A percentile compares a stretch with the other conserved stretches of the same genome.
Evolutionary conservation across 2,329 filamentous ascomycete species (phyloP).

Genomic region (Ambrosiella beaveri): DNA sequence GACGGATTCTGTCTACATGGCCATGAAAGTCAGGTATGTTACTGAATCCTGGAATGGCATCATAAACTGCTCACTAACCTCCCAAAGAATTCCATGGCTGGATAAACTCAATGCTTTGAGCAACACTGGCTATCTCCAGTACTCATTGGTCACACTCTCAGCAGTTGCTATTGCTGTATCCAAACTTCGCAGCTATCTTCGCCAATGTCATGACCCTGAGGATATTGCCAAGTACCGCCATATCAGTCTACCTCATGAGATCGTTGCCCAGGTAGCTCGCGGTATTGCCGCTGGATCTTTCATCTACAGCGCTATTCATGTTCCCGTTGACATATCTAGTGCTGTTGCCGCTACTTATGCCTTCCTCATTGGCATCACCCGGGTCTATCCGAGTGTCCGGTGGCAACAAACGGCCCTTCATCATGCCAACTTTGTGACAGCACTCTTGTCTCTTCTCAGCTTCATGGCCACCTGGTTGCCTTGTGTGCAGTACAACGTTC

Average conservation of each 20-base stretch:
- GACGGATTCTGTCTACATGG: too few species aligned
- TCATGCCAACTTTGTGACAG: constrained; percentile 30
- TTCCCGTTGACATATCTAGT: constrained; percentile 22
- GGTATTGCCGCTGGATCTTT: constrained; percentile 25
- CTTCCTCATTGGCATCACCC: constrained; percentile 26
- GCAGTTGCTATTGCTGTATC: neutral
- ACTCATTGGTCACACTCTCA: constrained; percentile 4
- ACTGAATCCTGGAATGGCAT: too few species aligned
- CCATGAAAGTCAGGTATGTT: too few species aligned
- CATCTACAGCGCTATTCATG: constrained; percentile 21
- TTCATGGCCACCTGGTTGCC: constrained; percentile 25
- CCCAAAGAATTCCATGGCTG: constrained; percentile 11
- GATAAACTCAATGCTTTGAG: neutral
- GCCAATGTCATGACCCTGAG: neutral
- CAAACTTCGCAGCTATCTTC: neutral
- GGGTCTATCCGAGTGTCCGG: constrained; percentile 26
- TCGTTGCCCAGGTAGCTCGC: constrained; percentile 25
- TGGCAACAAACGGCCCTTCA: constrained; percentile 21
- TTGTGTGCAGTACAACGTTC: constrained; percentile 23
- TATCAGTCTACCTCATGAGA: constrained; percentile 20
- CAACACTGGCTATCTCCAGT: constrained; percentile 6
- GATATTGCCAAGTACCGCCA: constrained; percentile 10
- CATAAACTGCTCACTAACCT: neutral
- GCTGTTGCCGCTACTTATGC: constrained; percentile 23
- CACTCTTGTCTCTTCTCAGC: constrained; percentile 22